phyloP scores from a whole-genome alignment of 768 basidiomycete genomes.

The Lactarius pseudohatsudake region DNA sequence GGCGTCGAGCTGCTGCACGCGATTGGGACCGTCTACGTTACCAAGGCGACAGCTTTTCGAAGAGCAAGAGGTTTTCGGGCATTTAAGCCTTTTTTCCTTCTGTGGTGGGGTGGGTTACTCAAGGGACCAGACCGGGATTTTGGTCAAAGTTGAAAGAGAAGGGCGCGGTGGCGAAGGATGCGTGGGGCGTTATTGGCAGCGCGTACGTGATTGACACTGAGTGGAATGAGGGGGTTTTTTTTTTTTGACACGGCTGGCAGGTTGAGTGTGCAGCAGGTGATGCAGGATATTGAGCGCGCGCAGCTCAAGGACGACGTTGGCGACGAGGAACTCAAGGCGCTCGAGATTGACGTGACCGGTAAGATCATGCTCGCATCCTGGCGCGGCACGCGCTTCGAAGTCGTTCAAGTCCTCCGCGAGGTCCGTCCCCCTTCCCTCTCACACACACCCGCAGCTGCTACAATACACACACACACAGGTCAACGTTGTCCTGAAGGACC shows the following conservation, averaged over 20 bases:
- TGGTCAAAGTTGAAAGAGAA: conserved; percentile 95
- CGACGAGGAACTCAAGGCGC: conserved; percentile 77
- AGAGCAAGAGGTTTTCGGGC: conserved; percentile 87
- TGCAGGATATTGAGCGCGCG: conserved; percentile 89
- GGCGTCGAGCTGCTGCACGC: conserved; percentile 94
- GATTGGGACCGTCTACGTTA: conserved; percentile 88
- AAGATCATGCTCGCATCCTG: conserved; percentile 97
- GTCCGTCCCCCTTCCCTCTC: conserved; percentile 32
- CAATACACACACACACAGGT: conserved; percentile 43
- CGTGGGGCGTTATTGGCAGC: conserved; percentile 94
- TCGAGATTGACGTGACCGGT: conserved; percentile 93
- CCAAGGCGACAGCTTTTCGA: conserved; percentile 91
- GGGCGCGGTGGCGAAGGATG: conserved; percentile 89
- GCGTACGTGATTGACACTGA: conserved; percentile 57
- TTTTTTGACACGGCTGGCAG: conserved; percentile 45
- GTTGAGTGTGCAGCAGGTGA: conserved; percentile 76
- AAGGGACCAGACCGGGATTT: conserved; percentile 67
- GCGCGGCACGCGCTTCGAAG: conserved; percentile 95
- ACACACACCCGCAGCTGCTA: not conserved
- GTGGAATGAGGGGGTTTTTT: too few species aligned
- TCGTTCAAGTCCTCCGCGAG: conserved; percentile 78
- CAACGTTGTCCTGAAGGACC: conserved; percentile 82
- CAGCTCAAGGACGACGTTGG: conserved; percentile 86
- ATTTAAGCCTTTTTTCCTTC: conserved; percentile 51
- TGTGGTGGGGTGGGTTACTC: too few species aligned